Evolutionary conservation across 2,329 filamentous ascomycete species (phyloP), one percentile per base, ranked within the genome.

Genomic region (Pseudogymnoascus sp.): DNA sequence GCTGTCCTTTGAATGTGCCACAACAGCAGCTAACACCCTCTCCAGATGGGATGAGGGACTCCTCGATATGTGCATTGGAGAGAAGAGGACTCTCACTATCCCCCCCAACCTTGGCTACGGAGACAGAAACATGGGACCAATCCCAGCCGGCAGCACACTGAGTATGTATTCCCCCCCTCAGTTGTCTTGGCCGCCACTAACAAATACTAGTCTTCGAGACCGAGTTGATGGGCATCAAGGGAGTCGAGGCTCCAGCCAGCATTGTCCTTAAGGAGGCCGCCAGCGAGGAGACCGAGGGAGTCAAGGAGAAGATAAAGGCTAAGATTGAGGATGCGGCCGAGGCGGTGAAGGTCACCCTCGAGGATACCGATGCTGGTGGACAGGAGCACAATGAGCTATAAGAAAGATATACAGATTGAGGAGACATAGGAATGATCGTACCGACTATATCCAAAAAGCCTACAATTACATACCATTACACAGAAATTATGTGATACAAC

Each of bases 1-100:
- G 14, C 18, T 40, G 21, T 38, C 18, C 18, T 25, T 5, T 25
- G 16, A 40, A 25, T 5, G 58, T 7, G 58, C 65, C 55, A 7
- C 16, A 58, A 14, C 61, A 43, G 16, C 28, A 55, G 52, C 63
- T 65, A 37, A 66, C 40, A 35, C n/a, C 14, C 5, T 35, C 38
- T 16, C 18, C 65, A 90, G 88, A 72, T 97, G 93, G 93, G 93
- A 97, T 71, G 77, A 96, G 73, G 93, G 93, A 59, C 83, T 97
- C 40, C 70, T 95, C 61, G 90, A 90, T 72, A 97, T 97, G 93
- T 97, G 95, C 77, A 89, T 96, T 69, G 93, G 95, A 66, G 93
- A 97, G 81, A 93, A 93, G 81, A 85, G 89, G 69, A 93, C 85
- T 62, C 78, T 99, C 75, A 97, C 88, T 18, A 95, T 99, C 63